These are phyloP conservation scores for Talaromyces piceae DNA, from an alignment of 2,329 filamentous ascomycete species.

Conservation along the genomic window DNA sequence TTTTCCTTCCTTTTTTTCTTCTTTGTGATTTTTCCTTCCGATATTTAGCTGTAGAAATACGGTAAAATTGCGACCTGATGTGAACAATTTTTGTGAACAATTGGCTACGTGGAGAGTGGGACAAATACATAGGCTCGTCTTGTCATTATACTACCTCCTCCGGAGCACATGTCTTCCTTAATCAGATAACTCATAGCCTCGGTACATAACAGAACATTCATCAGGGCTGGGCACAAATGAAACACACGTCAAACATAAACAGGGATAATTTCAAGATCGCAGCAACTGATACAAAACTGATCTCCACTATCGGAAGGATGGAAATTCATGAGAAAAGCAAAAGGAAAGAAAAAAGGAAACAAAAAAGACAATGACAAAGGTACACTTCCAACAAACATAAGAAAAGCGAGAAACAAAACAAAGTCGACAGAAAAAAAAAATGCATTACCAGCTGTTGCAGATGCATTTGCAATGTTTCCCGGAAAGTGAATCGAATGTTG, in stretches of 20 bases:
- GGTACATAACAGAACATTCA: background rate
- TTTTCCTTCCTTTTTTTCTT: background rate
- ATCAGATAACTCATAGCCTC: background rate
- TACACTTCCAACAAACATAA: background rate
- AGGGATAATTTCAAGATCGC: background rate
- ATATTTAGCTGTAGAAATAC: background rate
- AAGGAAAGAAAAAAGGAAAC: background rate
- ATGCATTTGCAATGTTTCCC: background rate
- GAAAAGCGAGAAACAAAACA: background rate
- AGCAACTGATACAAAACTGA: background rate
- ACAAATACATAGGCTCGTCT: background rate
- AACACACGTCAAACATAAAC: conserved; percentile 1
- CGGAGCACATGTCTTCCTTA: background rate
- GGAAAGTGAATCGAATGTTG: conserved; percentile 10
- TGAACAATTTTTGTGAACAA: background rate
- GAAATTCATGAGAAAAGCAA: no score
- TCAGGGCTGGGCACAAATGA: background rate
- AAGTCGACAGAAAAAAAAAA: background rate
- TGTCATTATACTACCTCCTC: background rate
- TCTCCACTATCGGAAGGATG: background rate
- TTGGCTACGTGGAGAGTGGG: background rate
- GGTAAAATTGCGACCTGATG: background rate
- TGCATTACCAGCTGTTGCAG: background rate
- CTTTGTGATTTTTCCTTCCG: background rate
- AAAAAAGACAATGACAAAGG: background rate